phyloP scores from a whole-genome alignment of 2,329 filamentous ascomycete genomes.

The Aspergillus amoenus region DNA sequence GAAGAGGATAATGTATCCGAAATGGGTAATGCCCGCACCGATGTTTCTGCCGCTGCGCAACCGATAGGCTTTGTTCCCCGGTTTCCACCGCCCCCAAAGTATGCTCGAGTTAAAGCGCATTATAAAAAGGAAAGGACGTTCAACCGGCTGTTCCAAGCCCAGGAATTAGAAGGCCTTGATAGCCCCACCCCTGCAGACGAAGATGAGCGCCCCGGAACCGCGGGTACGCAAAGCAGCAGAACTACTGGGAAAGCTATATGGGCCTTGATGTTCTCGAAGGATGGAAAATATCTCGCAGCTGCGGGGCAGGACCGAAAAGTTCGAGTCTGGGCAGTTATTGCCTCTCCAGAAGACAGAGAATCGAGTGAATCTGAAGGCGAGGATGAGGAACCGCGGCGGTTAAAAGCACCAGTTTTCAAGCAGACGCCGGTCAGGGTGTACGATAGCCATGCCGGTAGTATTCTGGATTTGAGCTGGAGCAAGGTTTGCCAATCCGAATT shows the following conservation, averaged over 20 bases:
- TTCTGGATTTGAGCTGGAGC: conserved; percentile 94
- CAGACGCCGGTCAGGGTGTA: conserved; percentile 77
- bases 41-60: conserved; percentile 76
- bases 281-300: conserved; percentile 88
- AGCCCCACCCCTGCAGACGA: conserved; percentile 32
- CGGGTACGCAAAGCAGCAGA: conserved; percentile 22
- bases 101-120: conserved; percentile 80
- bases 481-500: conserved; percentile 55
- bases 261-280: conserved; percentile 89
- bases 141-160: conserved; percentile 83
- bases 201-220: conserved; percentile 25
- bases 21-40: conserved; percentile 67
- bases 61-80: conserved; percentile 79
- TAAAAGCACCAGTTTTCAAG: conserved; percentile 89
- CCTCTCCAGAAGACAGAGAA: conserved; percentile 74
- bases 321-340: conserved; percentile 84
- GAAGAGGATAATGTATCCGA: conserved; percentile 65
- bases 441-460: conserved; percentile 76
- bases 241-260: conserved; percentile 69
- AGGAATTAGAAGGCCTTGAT: conserved; percentile 74
- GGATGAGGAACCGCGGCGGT: conserved; percentile 54
- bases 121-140: conserved; percentile 82
- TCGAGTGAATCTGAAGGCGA: conserved; percentile 71
- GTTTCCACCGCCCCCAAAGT: conserved; percentile 84
- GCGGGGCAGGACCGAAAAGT: conserved; percentile 85